Base-by-base conservation (phyloP, 306 rosid species). In the Inga laurina region DNA sequence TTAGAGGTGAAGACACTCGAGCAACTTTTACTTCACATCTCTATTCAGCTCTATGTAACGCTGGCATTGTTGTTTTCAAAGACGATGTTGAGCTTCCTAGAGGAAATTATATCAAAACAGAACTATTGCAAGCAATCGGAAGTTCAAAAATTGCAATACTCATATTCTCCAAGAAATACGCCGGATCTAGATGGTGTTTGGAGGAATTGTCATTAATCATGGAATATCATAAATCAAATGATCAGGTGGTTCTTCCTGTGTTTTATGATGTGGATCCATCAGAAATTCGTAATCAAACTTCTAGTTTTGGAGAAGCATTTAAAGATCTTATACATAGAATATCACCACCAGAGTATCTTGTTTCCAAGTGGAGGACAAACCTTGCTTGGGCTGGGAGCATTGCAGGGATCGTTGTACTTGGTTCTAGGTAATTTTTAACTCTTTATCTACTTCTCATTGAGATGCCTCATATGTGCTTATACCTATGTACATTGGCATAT, bases 171-270 rank as follows among this genome's bases (percentile, higher is more conserved):
- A 41, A 0, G 52, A 19, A 39, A n/a, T 84, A 72, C 32, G 83
- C 80, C 30, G 15, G 21, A 79, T 84, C 86, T 2, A 79, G 21
- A 51, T 84, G 83, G 86, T 84, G 86, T 52, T 4, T 84, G 18
- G 39, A 37, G 45, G 80, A 79, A 46, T 5, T 59, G 32, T 59
- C 66, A n/a, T 22, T 3, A n/a, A 59, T 59, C 15, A n/a, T 22
- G 32, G 30, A 49, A 4, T 18, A 10, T 39, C 22, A 21, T n/a
- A 65, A 32, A 16, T 48, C 52, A 2, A 0, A 5, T 15, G 57
- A 34, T 15, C 32, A 35, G 8, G 68, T 49, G 8, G 13, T n/a
- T 48, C 52, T 48, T 0, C 66, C 13, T 0, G 13, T 59, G 66
- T 21, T 59, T 24, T 59, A 75, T 7, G 57, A 34, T 9, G 76